These are phyloP conservation scores for Populus nigra DNA, from an alignment of 345 rosid genomes.

Conservation along the genomic window DNA sequence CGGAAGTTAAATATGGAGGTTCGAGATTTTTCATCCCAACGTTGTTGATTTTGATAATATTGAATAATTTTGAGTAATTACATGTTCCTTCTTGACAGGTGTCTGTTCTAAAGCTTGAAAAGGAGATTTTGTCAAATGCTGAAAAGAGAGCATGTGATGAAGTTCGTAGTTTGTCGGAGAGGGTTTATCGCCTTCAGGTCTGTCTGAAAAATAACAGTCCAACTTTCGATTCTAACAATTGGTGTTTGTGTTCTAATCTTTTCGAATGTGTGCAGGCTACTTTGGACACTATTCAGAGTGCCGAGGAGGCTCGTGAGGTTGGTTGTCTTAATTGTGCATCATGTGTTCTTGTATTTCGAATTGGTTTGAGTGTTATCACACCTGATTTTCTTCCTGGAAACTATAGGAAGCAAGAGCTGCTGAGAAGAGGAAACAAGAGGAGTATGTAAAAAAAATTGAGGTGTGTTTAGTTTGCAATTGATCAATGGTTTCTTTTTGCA, in stretches of 20 bases:
- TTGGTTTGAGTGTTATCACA: neutral
- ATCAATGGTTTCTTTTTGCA: neutral
- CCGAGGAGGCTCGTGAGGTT: constrained; percentile 92
- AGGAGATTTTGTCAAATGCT: constrained; percentile 74
- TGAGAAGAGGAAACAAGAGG: constrained; percentile 80
- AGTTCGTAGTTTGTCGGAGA: constrained; percentile 76
- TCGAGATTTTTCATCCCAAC: constrained; percentile 7
- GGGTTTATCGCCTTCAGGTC: constrained; percentile 85
- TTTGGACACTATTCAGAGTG: constrained; percentile 79
- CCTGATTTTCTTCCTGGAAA: constrained; percentile 2
- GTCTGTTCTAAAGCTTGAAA: constrained; percentile 70
- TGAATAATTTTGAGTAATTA: constrained; percentile 7
- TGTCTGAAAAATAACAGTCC: constrained; percentile 5
- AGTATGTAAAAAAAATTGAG: constrained; percentile 68
- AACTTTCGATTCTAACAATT: constrained; percentile 1
- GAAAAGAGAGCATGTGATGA: constrained; percentile 88
- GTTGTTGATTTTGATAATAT: constrained; percentile 1
- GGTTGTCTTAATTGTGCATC: neutral
- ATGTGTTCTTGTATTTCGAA: neutral
- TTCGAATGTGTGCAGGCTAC: constrained; percentile 56
- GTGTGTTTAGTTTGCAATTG: constrained; percentile 34
- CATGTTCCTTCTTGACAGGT: constrained; percentile 41
- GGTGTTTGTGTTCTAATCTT: constrained; percentile 24
- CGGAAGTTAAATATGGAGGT: constrained; percentile 90
- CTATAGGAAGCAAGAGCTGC: constrained; percentile 73